A percentile compares a stretch with the other conserved stretches of the same genome.
Conservation (phyloP, 2,329 filamentous ascomycete species). For the Microcyclospora pomicola region DNA sequence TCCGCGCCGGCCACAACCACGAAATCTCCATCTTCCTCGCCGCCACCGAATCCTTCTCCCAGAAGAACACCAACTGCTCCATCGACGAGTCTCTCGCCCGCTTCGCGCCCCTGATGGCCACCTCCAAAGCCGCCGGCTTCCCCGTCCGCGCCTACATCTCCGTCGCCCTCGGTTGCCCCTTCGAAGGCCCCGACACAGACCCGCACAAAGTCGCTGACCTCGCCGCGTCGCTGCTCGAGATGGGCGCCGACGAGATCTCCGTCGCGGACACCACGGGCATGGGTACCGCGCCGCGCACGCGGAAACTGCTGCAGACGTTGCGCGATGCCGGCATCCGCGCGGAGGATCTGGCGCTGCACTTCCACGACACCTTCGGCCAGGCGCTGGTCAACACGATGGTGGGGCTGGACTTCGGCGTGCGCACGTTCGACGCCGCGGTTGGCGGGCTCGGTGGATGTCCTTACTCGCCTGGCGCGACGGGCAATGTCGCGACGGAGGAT, state of each 20-base stretch:
- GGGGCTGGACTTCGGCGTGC: slow-evolving; percentile 60
- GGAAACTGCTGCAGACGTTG: slow-evolving; percentile 50
- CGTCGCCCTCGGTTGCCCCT: slow-evolving; percentile 69
- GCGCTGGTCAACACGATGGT: slow-evolving; percentile 72
- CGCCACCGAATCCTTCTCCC: slow-evolving; percentile 67
- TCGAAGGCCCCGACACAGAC: slow-evolving; percentile 48
- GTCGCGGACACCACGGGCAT: slow-evolving; percentile 85
- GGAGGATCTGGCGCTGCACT: slow-evolving; percentile 66
- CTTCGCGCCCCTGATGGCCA: slow-evolving; percentile 56
- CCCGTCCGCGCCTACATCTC: slow-evolving; percentile 69
- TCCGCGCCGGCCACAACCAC: slow-evolving; percentile 26
- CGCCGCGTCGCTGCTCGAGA: slow-evolving; percentile 55
- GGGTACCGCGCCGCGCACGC: slow-evolving; percentile 62
- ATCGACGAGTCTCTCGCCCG: slow-evolving; percentile 58
- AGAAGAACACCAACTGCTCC: slow-evolving; percentile 69
- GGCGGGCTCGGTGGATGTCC: slow-evolving; percentile 74
- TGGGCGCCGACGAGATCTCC: slow-evolving; percentile 82
- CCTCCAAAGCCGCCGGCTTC: slow-evolving; percentile 50
- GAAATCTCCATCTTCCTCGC: slow-evolving; percentile 72
- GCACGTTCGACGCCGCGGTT: slow-evolving; percentile 68
- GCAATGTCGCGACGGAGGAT: slow-evolving; percentile 76
- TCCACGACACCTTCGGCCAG: slow-evolving; percentile 80
- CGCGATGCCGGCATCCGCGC: slow-evolving; percentile 52
- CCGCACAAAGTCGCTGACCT: slow-evolving; percentile 48
- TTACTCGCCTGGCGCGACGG: slow-evolving; percentile 72